phyloP scores from a whole-genome alignment of 768 basidiomycete genomes.

The Sporobolomyces roseus region DNA sequence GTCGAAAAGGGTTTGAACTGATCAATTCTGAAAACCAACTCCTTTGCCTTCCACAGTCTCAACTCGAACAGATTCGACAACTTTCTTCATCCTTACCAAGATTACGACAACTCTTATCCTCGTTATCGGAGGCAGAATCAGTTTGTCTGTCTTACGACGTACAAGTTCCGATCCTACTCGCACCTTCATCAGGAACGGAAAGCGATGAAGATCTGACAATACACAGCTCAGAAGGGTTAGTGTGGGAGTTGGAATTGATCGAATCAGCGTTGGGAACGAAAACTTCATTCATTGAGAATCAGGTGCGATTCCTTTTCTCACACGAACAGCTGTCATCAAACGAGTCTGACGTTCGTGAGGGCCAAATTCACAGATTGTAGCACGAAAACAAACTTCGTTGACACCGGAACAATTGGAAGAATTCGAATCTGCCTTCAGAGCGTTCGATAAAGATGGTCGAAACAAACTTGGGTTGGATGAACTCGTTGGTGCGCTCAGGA shows the following conservation, averaged over 20 bases:
- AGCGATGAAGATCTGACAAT: slow-evolving; percentile 10
- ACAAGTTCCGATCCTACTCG: slow-evolving; percentile 78
- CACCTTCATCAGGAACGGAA: slow-evolving; percentile 82
- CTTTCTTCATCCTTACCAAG: slow-evolving; percentile 62
- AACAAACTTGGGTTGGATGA: slow-evolving; percentile 81
- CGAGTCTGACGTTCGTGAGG: not conserved
- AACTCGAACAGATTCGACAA: not conserved
- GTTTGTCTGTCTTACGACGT: slow-evolving; percentile 83
- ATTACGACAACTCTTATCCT: slow-evolving; percentile 55
- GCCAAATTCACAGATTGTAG: slow-evolving; percentile 70
- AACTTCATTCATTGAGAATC: slow-evolving; percentile 94
- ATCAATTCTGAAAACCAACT: too few species aligned
- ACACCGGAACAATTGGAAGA: slow-evolving; percentile 94
- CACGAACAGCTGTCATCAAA: too few species aligned
- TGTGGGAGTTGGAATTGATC: slow-evolving; percentile 79
- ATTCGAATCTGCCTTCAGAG: slow-evolving; percentile 93
- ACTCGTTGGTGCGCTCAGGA: slow-evolving; percentile 89
- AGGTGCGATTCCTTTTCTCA: slow-evolving; percentile 55
- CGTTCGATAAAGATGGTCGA: slow-evolving; percentile 89
- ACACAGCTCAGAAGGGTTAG: slow-evolving; percentile 65
- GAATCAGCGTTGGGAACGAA: slow-evolving; percentile 78
- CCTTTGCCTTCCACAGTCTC: not conserved
- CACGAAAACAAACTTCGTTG: slow-evolving; percentile 86
- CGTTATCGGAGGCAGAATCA: slow-evolving; percentile 63
- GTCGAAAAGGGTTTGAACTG: too few species aligned